Conservation (phyloP, 225 moss, liverwort and hornwort genomes). For the Straminergon stramineum region DNA sequence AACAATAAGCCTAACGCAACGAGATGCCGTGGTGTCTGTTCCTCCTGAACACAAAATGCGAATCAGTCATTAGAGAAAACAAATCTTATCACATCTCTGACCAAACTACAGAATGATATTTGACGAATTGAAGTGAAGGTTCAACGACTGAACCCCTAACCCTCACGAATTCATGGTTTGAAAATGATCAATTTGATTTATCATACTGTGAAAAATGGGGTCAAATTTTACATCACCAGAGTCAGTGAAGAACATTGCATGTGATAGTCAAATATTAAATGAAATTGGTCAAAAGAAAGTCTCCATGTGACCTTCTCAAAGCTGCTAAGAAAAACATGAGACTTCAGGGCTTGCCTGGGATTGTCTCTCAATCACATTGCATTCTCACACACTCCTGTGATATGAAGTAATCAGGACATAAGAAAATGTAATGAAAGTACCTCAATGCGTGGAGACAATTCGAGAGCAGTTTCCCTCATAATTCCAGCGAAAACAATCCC, state of each 20-base stretch:
- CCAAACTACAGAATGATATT: background rate
- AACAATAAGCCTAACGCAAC: slow-evolving; percentile 32
- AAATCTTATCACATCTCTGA: background rate
- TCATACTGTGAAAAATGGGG: background rate
- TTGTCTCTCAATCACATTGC: background rate
- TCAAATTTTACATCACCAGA: background rate
- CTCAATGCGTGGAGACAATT: slow-evolving; percentile 25
- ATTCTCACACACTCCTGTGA: background rate
- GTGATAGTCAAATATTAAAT: background rate
- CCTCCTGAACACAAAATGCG: slow-evolving; percentile 17
- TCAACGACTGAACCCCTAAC: background rate
- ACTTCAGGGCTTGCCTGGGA: background rate
- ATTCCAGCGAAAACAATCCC: slow-evolving; percentile 43
- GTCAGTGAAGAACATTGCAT: background rate
- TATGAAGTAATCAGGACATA: background rate
- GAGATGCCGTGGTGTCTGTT: slow-evolving; percentile 33
- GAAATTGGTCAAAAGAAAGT: background rate
- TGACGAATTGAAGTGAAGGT: background rate
- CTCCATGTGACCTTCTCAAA: background rate
- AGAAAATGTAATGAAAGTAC: background rate
- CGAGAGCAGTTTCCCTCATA: slow-evolving; percentile 40
- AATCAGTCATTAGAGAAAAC: background rate
- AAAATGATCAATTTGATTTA: background rate
- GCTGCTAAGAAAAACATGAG: background rate
- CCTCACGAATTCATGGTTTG: background rate